A percentile compares a stretch with the other conserved stretches of the same genome.
Evolutionary conservation across 148 eudicot species (phyloP).

Genomic region (Nepenthes mirabilis): DNA sequence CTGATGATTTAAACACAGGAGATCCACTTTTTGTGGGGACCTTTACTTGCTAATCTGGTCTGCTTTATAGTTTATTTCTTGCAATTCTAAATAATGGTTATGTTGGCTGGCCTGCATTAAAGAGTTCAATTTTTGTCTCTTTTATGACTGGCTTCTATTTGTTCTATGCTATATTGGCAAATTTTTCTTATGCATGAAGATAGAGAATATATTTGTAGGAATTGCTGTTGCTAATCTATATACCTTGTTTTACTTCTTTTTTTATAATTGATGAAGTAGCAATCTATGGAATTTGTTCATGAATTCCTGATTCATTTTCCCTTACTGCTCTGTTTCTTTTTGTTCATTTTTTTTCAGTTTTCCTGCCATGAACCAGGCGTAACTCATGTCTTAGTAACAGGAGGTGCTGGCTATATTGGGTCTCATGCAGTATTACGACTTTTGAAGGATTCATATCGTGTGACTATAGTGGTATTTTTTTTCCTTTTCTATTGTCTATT

Average conservation of each 20-base stretch:
- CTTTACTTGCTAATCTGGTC: background rate
- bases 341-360: slow-evolving; percentile 34
- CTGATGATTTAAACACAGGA: too few species aligned
- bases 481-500: background rate
- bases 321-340: background rate
- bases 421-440: slow-evolving; percentile 89
- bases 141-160: background rate
- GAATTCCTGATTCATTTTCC: background rate
- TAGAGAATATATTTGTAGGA: too few species aligned
- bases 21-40: too few species aligned
- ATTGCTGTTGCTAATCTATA: too few species aligned
- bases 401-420: slow-evolving; percentile 98
- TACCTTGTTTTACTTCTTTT: too few species aligned
- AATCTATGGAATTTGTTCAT: background rate
- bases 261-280: too few species aligned
- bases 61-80: background rate
- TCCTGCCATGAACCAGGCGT: slow-evolving; percentile 65
- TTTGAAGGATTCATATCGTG: slow-evolving; percentile 72
- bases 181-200: too few species aligned
- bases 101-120: background rate
- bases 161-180: background rate
- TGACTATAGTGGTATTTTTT: slow-evolving; percentile 76
- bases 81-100: background rate
- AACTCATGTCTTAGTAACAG: slow-evolving; percentile 85
- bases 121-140: too few species aligned